A percentile compares a stretch with the other conserved stretches of the same genome.
These are phyloP conservation scores for Stereocaulon alpinum DNA, from an alignment of 495 filamentous ascomycete species.

Conservation along the genomic window DNA sequence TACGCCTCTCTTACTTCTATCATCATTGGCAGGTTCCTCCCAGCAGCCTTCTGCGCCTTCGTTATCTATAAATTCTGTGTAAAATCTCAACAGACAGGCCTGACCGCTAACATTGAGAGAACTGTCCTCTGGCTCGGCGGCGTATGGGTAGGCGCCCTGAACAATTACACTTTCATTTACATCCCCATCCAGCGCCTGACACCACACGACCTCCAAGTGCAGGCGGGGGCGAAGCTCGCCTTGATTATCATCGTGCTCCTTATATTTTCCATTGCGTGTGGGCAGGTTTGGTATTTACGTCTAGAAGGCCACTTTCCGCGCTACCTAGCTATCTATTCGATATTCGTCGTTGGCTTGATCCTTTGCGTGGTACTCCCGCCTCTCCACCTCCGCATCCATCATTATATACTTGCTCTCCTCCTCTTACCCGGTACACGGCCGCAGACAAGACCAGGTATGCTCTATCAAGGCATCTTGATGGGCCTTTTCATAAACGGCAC, in stretches of 20 bases:
- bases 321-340: conserved; percentile 64
- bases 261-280: conserved; percentile 47
- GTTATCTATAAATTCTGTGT: conserved; percentile 65
- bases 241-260: conserved; percentile 56
- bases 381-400: conserved; percentile 86
- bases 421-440: conserved; percentile 77
- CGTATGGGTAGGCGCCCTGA: conserved; percentile 69
- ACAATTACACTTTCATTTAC: conserved; percentile 74
- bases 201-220: conserved; percentile 59
- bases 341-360: conserved; percentile 46
- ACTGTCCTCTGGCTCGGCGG: conserved; percentile 63
- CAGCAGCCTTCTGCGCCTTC: conserved; percentile 63
- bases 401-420: conserved; percentile 82
- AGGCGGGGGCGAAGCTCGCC: conserved; percentile 66
- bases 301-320: conserved; percentile 57
- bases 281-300: conserved; percentile 65
- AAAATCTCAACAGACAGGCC: conserved; percentile 40
- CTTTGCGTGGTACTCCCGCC: conserved; percentile 61
- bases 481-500: conserved; percentile 89
- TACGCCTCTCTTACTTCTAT: conserved; percentile 55
- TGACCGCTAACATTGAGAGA: conserved; percentile 54
- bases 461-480: conserved; percentile 81
- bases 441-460: conserved; percentile 64
- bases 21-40: conserved; percentile 62
- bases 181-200: conserved; percentile 77